Base-by-base conservation (phyloP, 2,329 filamentous ascomycete species). In the Fusarium brevicatenulatum region DNA sequence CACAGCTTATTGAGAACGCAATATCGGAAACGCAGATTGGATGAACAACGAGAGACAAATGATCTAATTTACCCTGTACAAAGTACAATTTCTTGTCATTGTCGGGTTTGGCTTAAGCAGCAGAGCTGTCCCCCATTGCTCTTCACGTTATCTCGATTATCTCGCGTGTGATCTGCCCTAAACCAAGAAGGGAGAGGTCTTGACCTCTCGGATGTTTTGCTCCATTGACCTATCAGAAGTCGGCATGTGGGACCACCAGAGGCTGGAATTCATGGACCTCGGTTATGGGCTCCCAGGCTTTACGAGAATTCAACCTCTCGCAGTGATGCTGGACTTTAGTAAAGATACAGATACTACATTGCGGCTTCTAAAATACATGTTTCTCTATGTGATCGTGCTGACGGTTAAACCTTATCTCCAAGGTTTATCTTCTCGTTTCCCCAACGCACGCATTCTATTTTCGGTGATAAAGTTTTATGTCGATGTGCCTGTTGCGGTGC, bases 371-470 rank as follows among this genome's bases (percentile, higher is more conserved):
- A 18, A 9, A 18, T 36, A 36, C 5, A 9, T 9, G 2, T 36
- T 18, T 9, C 36, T 37, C 2, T 9, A 10, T 18, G 2, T 37
- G 9, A 37, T 19, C 18, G 9, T 11, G 9, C 9, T 18, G 9
- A 18, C n/a, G n/a, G n/a, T 16, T 10, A 4, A 16, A 8, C 12
- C 9, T 23, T 23, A 5, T 3, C 13, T 4, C 2, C 0, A 2
- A 5, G 1, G 1, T 23, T 2, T 5, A 16, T 16, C 15, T 16
- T 5, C 15, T 13, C 9, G 5, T 13, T 36, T 16, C 7, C 2
- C 13, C 2, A 6, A 1, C 11, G 6, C 6, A 4, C 4, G 7
- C n/a, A n/a, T n/a, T n/a, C n/a, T n/a, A n/a, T n/a, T n/a, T n/a
- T n/a, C n/a, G n/a, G n/a, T n/a, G n/a, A n/a, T n/a, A n/a, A n/a